Conservation (phyloP, 1,284 basidiomycete species). For the Melampsora americana region DNA sequence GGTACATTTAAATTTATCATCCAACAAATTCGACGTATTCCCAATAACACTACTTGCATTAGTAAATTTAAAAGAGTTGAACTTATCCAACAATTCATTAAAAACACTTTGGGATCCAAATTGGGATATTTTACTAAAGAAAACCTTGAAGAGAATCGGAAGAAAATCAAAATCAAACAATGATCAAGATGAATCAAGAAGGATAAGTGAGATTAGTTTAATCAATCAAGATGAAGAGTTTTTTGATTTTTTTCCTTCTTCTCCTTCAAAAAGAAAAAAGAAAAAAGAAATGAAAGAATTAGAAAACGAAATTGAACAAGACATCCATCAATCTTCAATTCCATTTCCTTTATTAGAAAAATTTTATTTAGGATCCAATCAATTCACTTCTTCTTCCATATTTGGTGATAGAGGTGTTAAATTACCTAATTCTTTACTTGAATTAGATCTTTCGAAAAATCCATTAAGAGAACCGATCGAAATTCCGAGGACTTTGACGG, state of each 20-base stretch:
- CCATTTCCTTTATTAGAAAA: slow-evolving; percentile 18
- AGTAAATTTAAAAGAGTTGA: slow-evolving; percentile 27
- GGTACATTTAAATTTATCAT: slow-evolving; percentile 27
- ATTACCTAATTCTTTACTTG: slow-evolving; percentile 10
- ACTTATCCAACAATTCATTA: slow-evolving; percentile 31
- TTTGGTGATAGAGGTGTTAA: slow-evolving; percentile 22
- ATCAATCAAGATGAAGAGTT: slow-evolving; percentile 20
- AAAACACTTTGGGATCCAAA: slow-evolving; percentile 25
- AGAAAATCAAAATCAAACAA: neutral
- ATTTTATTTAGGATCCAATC: slow-evolving; percentile 17
- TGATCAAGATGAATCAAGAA: neutral
- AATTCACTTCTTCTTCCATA: slow-evolving; percentile 4
- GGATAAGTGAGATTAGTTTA: neutral
- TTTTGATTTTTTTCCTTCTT: slow-evolving; percentile 37
- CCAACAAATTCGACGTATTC: slow-evolving; percentile 23
- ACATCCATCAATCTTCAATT: neutral
- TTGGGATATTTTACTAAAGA: slow-evolving; percentile 32
- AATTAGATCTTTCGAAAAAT: slow-evolving; percentile 35
- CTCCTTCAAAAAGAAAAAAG: slow-evolving; percentile 7
- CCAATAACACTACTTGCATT: slow-evolving; percentile 28
- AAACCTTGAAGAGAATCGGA: slow-evolving; percentile 10
- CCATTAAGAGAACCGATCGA: slow-evolving; percentile 22
- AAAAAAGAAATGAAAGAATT: neutral
- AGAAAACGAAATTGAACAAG: neutral
- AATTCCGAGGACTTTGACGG: slow-evolving; percentile 10